phyloP scores from a whole-genome alignment of 495 filamentous ascomycete genomes.

The Penicillium dipodomyicola region DNA sequence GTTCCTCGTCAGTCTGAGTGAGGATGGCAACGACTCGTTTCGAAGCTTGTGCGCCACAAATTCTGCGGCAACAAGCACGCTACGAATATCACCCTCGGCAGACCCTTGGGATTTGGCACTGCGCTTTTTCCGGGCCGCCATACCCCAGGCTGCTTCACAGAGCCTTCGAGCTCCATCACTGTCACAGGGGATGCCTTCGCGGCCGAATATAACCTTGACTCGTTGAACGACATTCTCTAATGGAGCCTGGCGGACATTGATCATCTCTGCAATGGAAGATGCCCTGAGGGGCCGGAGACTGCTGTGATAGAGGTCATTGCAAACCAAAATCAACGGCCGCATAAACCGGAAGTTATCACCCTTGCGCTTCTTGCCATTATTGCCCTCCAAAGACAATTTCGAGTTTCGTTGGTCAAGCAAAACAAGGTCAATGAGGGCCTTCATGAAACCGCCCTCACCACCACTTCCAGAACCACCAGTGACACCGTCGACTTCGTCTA shows the following conservation, averaged over 20 bases:
- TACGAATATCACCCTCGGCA: constrained; percentile 86
- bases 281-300: constrained; percentile 80
- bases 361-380: constrained; percentile 56
- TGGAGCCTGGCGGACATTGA: constrained; percentile 87
- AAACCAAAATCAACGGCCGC: constrained; percentile 87
- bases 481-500: constrained; percentile 96
- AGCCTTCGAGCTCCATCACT: constrained; percentile 82
- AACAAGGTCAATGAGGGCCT: constrained; percentile 87
- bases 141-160: constrained; percentile 92
- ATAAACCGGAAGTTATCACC: constrained; percentile 80
- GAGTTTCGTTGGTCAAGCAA: constrained; percentile 80
- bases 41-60: constrained; percentile 85
- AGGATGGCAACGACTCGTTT: constrained; percentile 40
- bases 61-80: constrained; percentile 90
- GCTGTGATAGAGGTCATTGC: constrained; percentile 96
- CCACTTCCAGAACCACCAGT: constrained; percentile 69
- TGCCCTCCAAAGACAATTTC: constrained; percentile 38
- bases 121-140: constrained; percentile 62
- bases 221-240: constrained; percentile 81
- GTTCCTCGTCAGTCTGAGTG: constrained; percentile 61
- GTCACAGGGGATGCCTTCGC: constrained; percentile 82
- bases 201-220: constrained; percentile 76
- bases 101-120: constrained; percentile 51
- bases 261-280: constrained; percentile 77
- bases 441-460: constrained; percentile 87